Evolutionary conservation across 2,329 filamentous ascomycete species (phyloP).

Genomic region (Fusarium acutatum): DNA sequence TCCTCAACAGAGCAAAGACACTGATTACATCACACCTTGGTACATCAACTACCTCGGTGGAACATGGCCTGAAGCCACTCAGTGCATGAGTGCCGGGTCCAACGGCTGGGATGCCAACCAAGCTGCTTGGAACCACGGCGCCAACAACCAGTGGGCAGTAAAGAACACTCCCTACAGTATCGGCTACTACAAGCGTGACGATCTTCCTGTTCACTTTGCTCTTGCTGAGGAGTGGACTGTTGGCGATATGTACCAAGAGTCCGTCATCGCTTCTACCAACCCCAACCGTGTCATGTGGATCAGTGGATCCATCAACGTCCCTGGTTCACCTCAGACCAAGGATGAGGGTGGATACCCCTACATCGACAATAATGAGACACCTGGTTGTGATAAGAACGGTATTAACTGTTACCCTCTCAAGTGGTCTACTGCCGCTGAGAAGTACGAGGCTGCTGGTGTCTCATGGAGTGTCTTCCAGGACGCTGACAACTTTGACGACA

Average conservation of each 20-base stretch:
- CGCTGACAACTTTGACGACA: constrained; percentile 9
- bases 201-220: not conserved
- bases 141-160: constrained; percentile 62
- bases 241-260: constrained; percentile 64
- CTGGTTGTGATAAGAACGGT: not conserved
- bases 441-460: constrained; percentile 10
- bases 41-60: constrained; percentile 64
- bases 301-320: constrained; percentile 61
- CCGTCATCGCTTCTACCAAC: constrained; percentile 60
- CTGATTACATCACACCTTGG: constrained; percentile 47
- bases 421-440: constrained; percentile 9
- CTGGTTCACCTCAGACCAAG: constrained; percentile 45
- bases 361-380: constrained; percentile 13
- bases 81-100: constrained; percentile 61
- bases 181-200: not conserved
- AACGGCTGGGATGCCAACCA: constrained; percentile 64
- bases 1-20: not conserved
- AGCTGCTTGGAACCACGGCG: constrained; percentile 57
- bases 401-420: constrained; percentile 13
- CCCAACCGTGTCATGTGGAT: constrained; percentile 62
- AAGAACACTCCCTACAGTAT: constrained; percentile 40
- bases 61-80: constrained; percentile 59
- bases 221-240: constrained; percentile 11
- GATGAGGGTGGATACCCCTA: constrained; percentile 25
- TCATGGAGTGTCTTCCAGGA: constrained; percentile 16